Conservation (phyloP, 495 filamentous ascomycete species). For the Penicillium manginii region DNA sequence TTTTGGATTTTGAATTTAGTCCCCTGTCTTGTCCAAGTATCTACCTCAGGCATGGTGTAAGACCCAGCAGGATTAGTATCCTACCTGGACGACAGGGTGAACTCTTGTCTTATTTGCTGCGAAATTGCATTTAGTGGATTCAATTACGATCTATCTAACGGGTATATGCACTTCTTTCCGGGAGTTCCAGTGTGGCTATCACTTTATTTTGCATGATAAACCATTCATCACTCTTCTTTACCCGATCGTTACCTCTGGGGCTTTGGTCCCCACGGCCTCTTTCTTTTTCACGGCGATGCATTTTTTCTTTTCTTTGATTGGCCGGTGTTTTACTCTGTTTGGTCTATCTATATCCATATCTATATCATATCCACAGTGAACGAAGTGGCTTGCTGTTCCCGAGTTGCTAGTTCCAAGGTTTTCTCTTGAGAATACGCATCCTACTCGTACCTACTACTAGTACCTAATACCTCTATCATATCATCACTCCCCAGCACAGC, state of each 20-base stretch:
- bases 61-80: background rate
- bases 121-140: constrained; percentile 2
- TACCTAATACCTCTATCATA: background rate
- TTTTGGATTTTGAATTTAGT: background rate
- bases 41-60: background rate
- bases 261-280: background rate
- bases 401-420: too few species aligned
- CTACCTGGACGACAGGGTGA: background rate
- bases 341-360: background rate
- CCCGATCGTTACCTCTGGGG: background rate
- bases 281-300: background rate
- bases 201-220: constrained; percentile 4
- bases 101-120: background rate
- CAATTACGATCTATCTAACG: constrained; percentile 4
- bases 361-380: background rate
- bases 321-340: background rate
- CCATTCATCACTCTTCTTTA: background rate
- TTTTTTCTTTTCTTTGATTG: background rate
- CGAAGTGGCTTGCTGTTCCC: background rate
- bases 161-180: background rate
- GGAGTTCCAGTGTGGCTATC: background rate
- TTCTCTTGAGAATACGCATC: too few species aligned
- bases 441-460: background rate
- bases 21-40: background rate
- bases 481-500: too few species aligned